Base-by-base conservation (phyloP, 768 basidiomycete genomes). In the Tricholoma saponaceum region DNA sequence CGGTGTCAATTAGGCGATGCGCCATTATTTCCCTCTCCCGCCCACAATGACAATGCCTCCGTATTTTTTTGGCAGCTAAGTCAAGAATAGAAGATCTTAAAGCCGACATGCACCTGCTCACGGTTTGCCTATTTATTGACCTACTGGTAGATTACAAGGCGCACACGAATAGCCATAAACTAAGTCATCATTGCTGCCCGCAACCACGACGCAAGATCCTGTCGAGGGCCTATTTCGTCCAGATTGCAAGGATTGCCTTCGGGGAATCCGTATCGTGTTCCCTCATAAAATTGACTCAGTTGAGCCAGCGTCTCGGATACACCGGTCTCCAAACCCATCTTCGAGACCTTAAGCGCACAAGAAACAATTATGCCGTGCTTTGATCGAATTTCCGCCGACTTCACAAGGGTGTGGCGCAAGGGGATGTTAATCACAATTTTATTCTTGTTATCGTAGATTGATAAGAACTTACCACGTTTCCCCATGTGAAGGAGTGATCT, bases 311-410 rank as follows among this genome's bases (percentile, higher is more conserved):
- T 44, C 37, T 52, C 47, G 16, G 28, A 18, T 1, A 55, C 57
- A 1, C 33, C 23, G 1, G 46, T 41, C 14, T 64, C 53, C 26
- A 68, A 46, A 39, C 44, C 59, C 23, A 65, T 54, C 52, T 70
- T 65, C 33, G 51, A 64, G 6, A 66, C 58, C 12, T 56, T 56
- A 52, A 84, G 57, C 1, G 62, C 55, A 61, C 83, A 84, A 12
- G 78, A 75, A 10, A 80, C 64, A 58, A 91, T 84, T 33, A 86
- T 56, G 0, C 90, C 90, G 56, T 86, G 89, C 64, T 84, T 87
- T 8, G 88, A 82, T 35, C 64, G 74, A 43, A 91, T 77, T 44
- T 77, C 68, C 0, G 76, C 79, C 5, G 58, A 72, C 87, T 82
- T 52, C 16, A 12, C 39, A 30, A 30, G n/a, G 26, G 26, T 50